Evolutionary conservation across 495 filamentous ascomycete species (phyloP), one percentile per base, ranked within the genome.

Genomic region (Bacidia gigantensis): DNA sequence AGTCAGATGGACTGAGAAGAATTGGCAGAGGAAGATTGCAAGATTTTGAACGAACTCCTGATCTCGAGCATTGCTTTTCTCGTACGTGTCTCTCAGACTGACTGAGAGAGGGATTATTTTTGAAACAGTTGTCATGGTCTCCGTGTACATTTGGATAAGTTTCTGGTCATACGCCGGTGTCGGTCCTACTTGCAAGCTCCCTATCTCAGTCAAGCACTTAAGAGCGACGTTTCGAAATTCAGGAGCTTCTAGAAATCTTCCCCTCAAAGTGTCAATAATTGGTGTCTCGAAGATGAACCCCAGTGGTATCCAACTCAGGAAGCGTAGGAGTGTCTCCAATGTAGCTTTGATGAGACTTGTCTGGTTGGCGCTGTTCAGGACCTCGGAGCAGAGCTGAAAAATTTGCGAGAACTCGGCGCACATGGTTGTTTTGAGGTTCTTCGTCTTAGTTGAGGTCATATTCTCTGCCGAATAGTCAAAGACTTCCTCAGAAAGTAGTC

Each of bases 401-500:
- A 99, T 97, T 7, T 86, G 83, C 0, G 92, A 93, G 63, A 99
- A 99, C 64, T 97, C 93, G 59, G 86, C 80, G 67, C 89, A 95
- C 92, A 99, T 99, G 39, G 86, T 94, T 29, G 86, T 88, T 71
- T 99, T 99, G 41, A 99, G 69, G 58, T 94, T 94, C 61, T 89
- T 81, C 21, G 89, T 90, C 73, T 97, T 99, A 23, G 81, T 78
- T 25, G 89, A 95, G 11, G 93, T 99, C 90, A 97, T 94, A 64
- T 95, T 88, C 58, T 97, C 92, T 47, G 90, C 89, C 5, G 93
- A 97, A 65, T 88, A 99, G 67, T 99, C 92, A 62, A 99, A 97
- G 5, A 97, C 92, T 68, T 97, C 92, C 65, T 99, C 92, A 10
- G 92, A 97, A 35, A 99, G 76, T 57, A 99, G 71, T 44, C 93